These are phyloP conservation scores for Penicillium hordei DNA, from an alignment of 2,329 filamentous ascomycete genomes.

Conservation along the genomic window DNA sequence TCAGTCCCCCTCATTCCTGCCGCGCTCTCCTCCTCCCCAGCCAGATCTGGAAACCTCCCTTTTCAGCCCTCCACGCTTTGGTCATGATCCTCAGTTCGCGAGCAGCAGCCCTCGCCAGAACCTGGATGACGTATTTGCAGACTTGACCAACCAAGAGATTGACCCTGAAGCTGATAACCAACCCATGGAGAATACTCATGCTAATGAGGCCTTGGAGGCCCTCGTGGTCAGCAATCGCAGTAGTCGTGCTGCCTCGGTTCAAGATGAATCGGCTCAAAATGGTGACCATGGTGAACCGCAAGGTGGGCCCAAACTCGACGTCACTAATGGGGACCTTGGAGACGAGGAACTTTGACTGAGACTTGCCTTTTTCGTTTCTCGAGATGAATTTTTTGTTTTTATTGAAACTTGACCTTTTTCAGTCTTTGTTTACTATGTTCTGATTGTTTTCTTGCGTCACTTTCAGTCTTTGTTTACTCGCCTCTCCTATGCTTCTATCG, in stretches of 20 bases:
- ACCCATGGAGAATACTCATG: conserved; percentile 47
- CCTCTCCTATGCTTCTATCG: conserved; percentile 9
- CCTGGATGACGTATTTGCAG: conserved; percentile 48
- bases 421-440: conserved; percentile 7
- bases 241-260: conserved; percentile 32
- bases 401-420: conserved; percentile 12
- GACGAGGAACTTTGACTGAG: conserved; percentile 5
- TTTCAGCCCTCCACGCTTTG: conserved; percentile 45
- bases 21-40: conserved; percentile 42
- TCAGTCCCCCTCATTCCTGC: conserved; percentile 41
- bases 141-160: conserved; percentile 47
- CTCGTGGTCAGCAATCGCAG: conserved; percentile 42
- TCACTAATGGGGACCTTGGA: not conserved
- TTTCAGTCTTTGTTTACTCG: conserved; percentile 12
- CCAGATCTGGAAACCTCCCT: conserved; percentile 40
- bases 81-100: conserved; percentile 32
- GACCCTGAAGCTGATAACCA: conserved; percentile 35
- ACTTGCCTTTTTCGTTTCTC: not conserved
- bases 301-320: conserved; percentile 12
- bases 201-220: conserved; percentile 48
- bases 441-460: conserved; percentile 8
- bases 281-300: conserved; percentile 21
- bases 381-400: conserved; percentile 12
- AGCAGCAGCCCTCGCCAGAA: conserved; percentile 43
- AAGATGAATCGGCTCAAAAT: conserved; percentile 25